These are phyloP conservation scores for Ogataea nakhonphanomensis DNA, from an alignment of 805 yeast genomes.

Conservation along the genomic window DNA sequence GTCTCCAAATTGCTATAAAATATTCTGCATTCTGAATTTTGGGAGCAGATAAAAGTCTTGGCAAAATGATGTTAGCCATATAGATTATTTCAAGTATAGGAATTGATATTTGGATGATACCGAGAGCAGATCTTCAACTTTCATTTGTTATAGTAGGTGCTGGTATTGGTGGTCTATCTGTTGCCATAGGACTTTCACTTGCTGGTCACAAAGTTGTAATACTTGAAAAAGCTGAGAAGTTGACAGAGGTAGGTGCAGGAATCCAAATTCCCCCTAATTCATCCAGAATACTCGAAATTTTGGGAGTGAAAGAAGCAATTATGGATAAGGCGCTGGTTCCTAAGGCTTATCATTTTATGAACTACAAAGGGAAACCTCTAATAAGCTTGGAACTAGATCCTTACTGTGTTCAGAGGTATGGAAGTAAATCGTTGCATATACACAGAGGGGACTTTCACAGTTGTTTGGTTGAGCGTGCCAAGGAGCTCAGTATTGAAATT, in stretches of 20 bases:
- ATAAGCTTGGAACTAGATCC: slow-evolving; percentile 13
- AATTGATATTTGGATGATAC: slow-evolving; percentile 2
- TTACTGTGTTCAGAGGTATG: slow-evolving; percentile 12
- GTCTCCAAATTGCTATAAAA: slow-evolving; percentile 5
- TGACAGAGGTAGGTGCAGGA: slow-evolving; percentile 20
- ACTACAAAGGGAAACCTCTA: slow-evolving; percentile 14
- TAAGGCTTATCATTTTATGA: slow-evolving; percentile 11
- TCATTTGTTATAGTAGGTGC: slow-evolving; percentile 28
- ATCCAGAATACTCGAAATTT: slow-evolving; percentile 12
- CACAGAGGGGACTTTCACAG: slow-evolving; percentile 18
- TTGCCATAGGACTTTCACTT: slow-evolving; percentile 25
- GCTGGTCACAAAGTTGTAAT: slow-evolving; percentile 28
- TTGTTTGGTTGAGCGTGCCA: slow-evolving; percentile 10
- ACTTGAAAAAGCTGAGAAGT: slow-evolving; percentile 27
- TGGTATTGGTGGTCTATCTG: slow-evolving; percentile 32
- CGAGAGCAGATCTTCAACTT: slow-evolving; percentile 3
- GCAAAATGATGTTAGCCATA: background rate
- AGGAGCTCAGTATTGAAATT: slow-evolving; percentile 8
- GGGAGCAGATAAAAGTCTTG: slow-evolving; percentile 3
- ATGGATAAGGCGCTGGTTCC: slow-evolving; percentile 12
- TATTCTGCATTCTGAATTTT: slow-evolving; percentile 11
- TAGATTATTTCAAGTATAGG: background rate
- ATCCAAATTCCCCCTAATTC: slow-evolving; percentile 22
- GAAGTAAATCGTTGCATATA: slow-evolving; percentile 15
- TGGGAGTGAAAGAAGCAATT: slow-evolving; percentile 12